Evolutionary conservation across 176 grass and related monocot genomes (phyloP), one percentile per base, ranked within the genome.

Genomic region (Ensete ventricosum): DNA sequence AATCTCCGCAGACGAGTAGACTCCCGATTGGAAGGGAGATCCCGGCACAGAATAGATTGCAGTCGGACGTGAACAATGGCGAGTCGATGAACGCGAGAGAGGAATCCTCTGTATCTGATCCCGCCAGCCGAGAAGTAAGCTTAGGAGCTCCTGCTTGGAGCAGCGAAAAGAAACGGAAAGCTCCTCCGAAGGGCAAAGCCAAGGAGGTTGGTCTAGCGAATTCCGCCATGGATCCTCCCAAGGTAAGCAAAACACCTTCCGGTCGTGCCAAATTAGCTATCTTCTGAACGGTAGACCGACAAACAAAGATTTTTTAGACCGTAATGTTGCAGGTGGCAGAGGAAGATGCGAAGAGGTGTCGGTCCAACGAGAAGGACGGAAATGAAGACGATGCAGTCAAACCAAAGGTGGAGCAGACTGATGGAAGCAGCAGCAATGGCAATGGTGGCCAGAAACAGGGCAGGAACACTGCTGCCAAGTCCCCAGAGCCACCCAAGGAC

Each of bases 91-190:
- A 78, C 69, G 80, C 78, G 19, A 81, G 79, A 19, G 96, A 92
- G 34, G 96, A 91, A 22, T 99, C 96, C 9, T 99, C 91, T 3
- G 88, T 95, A 59, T 99, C 91, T 52, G 88, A 95, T 93, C 96
- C 88, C 48, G 67, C 83, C 53, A 87, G 73, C 2, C 85, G 75
- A 50, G 67, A 70, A 67, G 85, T 84, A 67, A 76, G 77, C 63
- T 76, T 89, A 19, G 78, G 72, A 69, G 82, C 26, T 14, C 79
- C 85, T 50, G 83, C 84, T 25, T 90, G 90, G 29, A 83, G 76
- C 82, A 85, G 87, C 85, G 90, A 81, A 13, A 83, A 83, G 82
- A 99, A 94, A 71, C 84, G 91, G 64, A 94, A 89, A 84, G 82
- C 86, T 12, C 55, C 81, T 27, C 79, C 79, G 19, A 99, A 99